Conservation (phyloP, 2,329 filamentous ascomycete genomes). For the Stemphylium vesicarium region DNA sequence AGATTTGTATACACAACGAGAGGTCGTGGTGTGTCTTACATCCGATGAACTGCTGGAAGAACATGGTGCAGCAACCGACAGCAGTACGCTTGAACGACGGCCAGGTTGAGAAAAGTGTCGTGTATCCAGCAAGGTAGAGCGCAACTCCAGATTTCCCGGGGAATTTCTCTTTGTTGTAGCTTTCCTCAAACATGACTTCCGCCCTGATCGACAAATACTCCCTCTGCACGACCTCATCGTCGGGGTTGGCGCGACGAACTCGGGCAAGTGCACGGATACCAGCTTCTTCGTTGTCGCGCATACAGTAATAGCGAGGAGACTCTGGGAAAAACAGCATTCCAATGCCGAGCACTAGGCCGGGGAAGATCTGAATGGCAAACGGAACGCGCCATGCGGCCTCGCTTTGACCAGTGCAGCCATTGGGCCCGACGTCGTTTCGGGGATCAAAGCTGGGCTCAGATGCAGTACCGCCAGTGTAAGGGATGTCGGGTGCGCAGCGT, state of each 20-base stretch:
- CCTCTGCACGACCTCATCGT: conserved; percentile 64
- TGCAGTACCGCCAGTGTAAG: conserved; percentile 54
- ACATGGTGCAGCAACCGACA: conserved; percentile 42
- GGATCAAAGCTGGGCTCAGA: conserved; percentile 49
- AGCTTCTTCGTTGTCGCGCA: conserved; percentile 51
- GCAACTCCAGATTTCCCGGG: conserved; percentile 51
- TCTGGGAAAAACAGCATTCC: conserved; percentile 57
- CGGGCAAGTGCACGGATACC: conserved; percentile 56
- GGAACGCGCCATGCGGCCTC: conserved; percentile 65
- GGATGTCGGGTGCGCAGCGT: conserved; percentile 56
- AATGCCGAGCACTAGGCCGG: conserved; percentile 73
- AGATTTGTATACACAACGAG: no score
- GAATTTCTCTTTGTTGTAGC: conserved; percentile 42
- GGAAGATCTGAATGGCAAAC: conserved; percentile 78
- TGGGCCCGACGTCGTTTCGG: conserved; percentile 23
- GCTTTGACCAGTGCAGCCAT: conserved; percentile 46
- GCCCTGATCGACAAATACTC: conserved; percentile 62
- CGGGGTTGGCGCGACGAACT: conserved; percentile 52
- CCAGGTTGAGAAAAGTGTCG: conserved; percentile 55
- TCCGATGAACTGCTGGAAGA: conserved; percentile 68
- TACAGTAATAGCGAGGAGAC: conserved; percentile 36
- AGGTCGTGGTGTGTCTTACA: conserved; percentile 59
- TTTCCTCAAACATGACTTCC: conserved; percentile 64
- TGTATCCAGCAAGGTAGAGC: conserved; percentile 63
- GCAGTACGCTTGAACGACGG: conserved; percentile 50